Conservation (phyloP, 345 rosid genomes). For the Brassica napus region Da-Ae NC_063435.1:12285001-12285500, state of each 20-base stretch:
- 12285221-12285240: conserved; percentile 8
- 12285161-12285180: not conserved
- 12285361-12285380: conserved; percentile 45
- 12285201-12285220: not conserved
- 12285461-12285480: conserved; percentile 53
- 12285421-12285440: conserved; percentile 60
- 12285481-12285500: conserved; percentile 34
- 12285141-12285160: not conserved
- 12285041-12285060: no score
- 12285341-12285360: conserved; percentile 45
- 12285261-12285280: conserved; percentile 19
- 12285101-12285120: no score
- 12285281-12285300: conserved; percentile 11
- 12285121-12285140: no score
- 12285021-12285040: no score
- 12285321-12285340: conserved; percentile 46
- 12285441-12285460: conserved; percentile 57
- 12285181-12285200: conserved; percentile 3
- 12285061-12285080: no score
- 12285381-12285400: conserved; percentile 37
- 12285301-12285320: conserved; percentile 37
- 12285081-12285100: no score
- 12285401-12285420: conserved; percentile 16
- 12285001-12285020: no score
- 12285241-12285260: conserved; percentile 4